Base-by-base conservation (phyloP, 495 filamentous ascomycete genomes). In the Aspergillus cristatus region DNA sequence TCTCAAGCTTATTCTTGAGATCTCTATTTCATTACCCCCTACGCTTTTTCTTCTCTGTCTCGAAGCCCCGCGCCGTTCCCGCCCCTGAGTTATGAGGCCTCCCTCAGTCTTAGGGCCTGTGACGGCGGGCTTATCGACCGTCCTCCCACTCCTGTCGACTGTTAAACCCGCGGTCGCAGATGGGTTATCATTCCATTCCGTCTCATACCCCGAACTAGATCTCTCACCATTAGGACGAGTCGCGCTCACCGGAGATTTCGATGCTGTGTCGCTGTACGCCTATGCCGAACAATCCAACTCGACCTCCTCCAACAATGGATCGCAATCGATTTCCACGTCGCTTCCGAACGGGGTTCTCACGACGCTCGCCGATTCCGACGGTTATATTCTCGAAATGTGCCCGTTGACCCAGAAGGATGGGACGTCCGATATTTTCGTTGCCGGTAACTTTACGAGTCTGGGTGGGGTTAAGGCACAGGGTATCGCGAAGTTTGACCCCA, bases 371-470 rank as follows among this genome's bases (percentile, higher is more conserved):
- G 61, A 74, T 30, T 77, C 91, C 28, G 88, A 98, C 60, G 88
- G 76, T 22, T 72, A 79, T 16, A 95, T 98, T 47, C 71, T 75
- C 47, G 70, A 82, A 24, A 88, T 97, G 83, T 97, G 93, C 63
- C 64, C 81, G 14, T 89, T 90, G 53, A 68, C 77, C 13, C 62
- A 74, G 55, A 70, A 71, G 28, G 69, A 84, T 57, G 84, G 84
- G 34, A 74, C 62, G 3, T 69, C 74, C 13, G 86, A 85, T 10
- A 75, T 95, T 18, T 77, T 96, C 15, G 73, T 96, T 3, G 91
- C 81, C 16, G 91, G 91, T 11, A 97, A 95, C 63, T 99, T 99
- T 57, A 96, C 90, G n/a, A 94, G 84, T 50, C 59, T 98, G 26
- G 84, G 79, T 24, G 78, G 76, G 32, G 67, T 79, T 30, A 65